A percentile compares a stretch with the other conserved stretches of the same genome.
Evolutionary conservation across 2,329 filamentous ascomycete species (phyloP).

Genomic region (Aureobasidium sp.): DNA sequence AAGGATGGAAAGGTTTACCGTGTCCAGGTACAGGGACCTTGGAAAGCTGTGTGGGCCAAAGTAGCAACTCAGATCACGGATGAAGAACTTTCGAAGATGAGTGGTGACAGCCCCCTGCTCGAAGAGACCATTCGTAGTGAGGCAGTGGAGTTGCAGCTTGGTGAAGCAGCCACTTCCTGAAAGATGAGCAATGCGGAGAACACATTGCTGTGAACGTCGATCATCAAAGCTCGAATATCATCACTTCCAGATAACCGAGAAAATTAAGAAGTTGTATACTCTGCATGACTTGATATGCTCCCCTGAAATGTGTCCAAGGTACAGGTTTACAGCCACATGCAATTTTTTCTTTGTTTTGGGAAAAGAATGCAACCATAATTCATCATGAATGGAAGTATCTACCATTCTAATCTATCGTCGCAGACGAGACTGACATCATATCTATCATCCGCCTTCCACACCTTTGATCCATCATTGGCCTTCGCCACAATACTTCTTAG

Average conservation of each 20-base stretch:
- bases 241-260: neutral
- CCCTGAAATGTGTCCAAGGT: no score
- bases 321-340: no score
- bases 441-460: conserved; percentile 13
- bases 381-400: neutral
- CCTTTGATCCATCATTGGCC: conserved; percentile 7
- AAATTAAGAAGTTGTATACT: no score
- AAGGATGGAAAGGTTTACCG: conserved; percentile 30
- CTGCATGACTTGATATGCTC: no score
- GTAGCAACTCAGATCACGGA: conserved; percentile 17
- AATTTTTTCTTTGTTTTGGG: no score
- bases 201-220: neutral
- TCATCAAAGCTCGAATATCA: neutral
- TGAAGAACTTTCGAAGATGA: conserved; percentile 20
- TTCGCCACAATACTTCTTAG: conserved; percentile 9
- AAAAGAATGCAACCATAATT: neutral
- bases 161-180: neutral
- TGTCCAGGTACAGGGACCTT: conserved; percentile 29
- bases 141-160: neutral
- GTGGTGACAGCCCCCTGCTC: conserved; percentile 7
- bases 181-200: neutral
- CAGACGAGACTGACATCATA: conserved; percentile 14
- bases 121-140: neutral
- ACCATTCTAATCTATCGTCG: conserved; percentile 16
- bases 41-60: conserved; percentile 31